Conservation (phyloP, 2,329 filamentous ascomycete species). For the Diaporthe ilicicola region DNA sequence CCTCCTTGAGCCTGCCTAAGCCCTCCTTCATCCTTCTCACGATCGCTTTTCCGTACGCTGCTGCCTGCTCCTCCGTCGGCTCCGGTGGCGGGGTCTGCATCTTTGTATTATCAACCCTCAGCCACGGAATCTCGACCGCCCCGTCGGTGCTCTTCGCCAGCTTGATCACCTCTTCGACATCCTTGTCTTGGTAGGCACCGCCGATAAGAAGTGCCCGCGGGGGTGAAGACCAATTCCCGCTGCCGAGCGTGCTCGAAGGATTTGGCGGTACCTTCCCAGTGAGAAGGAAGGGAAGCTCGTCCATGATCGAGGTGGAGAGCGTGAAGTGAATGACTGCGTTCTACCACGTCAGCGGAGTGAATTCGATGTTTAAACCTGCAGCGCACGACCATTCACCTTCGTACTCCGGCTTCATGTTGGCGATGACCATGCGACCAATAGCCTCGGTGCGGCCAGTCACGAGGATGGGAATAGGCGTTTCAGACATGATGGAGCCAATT, state of each 20-base stretch:
- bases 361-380: too few species aligned
- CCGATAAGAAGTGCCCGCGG: constrained; percentile 38
- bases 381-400: constrained; percentile 2
- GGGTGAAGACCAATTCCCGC: constrained; percentile 30
- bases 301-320: constrained; percentile 29
- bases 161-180: constrained; percentile 32
- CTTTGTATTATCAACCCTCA: constrained; percentile 24
- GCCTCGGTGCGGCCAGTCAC: constrained; percentile 3
- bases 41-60: constrained; percentile 41
- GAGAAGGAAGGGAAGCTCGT: constrained; percentile 38
- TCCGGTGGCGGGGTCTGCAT: constrained; percentile 25
- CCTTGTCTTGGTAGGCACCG: constrained; percentile 36
- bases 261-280: constrained; percentile 27
- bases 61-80: constrained; percentile 1
- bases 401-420: constrained; percentile 12
- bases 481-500: constrained; percentile 12
- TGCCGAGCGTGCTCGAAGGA: constrained; percentile 34
- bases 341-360: background rate
- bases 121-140: constrained; percentile 25
- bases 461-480: constrained; percentile 13
- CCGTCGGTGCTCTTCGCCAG: constrained; percentile 4
- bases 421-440: background rate
- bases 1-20: constrained; percentile 34
- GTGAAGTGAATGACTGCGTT: constrained; percentile 37
- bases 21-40: constrained; percentile 39